Conservation (phyloP, 164 flowering plant species). For the Liquidambar formosana region DNA sequence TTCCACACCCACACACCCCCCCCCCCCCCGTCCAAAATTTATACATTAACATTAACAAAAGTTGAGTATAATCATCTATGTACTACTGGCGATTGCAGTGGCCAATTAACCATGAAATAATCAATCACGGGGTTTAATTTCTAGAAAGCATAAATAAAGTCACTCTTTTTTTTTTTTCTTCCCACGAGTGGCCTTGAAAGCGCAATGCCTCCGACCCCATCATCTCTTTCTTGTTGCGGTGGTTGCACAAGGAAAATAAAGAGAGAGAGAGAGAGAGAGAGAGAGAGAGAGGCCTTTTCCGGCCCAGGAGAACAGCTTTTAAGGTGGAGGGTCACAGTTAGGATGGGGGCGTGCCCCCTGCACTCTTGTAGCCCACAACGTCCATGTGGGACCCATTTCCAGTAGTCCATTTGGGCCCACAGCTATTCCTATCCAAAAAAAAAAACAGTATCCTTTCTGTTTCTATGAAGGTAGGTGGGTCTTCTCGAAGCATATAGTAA, state of each 20-base stretch:
- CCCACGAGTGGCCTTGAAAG: slow-evolving; percentile 34
- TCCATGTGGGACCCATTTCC: slow-evolving; percentile 3
- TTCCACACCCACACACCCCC: too few species aligned
- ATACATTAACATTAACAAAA: too few species aligned
- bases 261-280: slow-evolving; percentile 10
- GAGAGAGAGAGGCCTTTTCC: slow-evolving; percentile 3
- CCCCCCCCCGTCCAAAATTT: too few species aligned
- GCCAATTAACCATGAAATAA: too few species aligned
- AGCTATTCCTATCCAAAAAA: too few species aligned
- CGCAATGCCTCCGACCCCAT: slow-evolving; percentile 55
- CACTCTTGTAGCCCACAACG: slow-evolving; percentile 14
- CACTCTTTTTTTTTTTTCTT: slow-evolving; percentile 1
- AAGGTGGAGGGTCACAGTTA: slow-evolving; percentile 66
- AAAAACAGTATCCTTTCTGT: slow-evolving; percentile 4
- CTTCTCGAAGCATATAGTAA: slow-evolving; percentile 20
- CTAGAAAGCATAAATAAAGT: too few species aligned
- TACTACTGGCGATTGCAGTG: too few species aligned
- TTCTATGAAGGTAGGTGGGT: slow-evolving; percentile 30
- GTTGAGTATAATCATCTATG: too few species aligned
- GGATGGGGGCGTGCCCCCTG: slow-evolving; percentile 46
- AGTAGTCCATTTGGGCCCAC: slow-evolving; percentile 1
- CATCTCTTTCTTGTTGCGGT: slow-evolving; percentile 39
- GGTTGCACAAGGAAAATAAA: slow-evolving; percentile 47
- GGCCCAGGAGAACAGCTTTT: slow-evolving; percentile 38
- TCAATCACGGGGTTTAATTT: not conserved